These are phyloP conservation scores for Diutina ranongensis DNA, from an alignment of 1,139 yeast species.

Conservation along the genomic window DNA sequence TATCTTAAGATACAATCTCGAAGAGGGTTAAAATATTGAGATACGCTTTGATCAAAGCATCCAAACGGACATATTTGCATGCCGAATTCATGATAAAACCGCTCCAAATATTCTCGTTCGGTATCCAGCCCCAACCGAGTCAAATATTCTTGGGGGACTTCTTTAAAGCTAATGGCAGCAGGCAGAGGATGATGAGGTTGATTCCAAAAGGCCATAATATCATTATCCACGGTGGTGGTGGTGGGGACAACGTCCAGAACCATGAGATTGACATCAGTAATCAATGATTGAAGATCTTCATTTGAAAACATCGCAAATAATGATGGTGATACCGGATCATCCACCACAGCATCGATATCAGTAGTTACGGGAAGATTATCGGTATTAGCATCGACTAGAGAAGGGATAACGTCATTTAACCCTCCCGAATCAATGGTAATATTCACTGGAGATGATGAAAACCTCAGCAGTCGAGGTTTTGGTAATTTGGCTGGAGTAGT, in stretches of 20 bases:
- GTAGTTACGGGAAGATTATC: too few relatives aligned
- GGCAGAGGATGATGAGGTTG: not conserved
- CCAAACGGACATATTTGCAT: conserved; percentile 50
- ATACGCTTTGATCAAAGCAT: conserved; percentile 27
- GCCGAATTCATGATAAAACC: conserved; percentile 50
- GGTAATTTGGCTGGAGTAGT: too few relatives aligned
- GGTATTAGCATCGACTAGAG: too few relatives aligned
- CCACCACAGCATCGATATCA: too few relatives aligned
- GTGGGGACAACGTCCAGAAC: conserved; percentile 2
- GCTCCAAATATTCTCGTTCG: conserved; percentile 37
- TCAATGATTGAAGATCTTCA: not conserved
- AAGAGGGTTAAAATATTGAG: conserved; percentile 40
- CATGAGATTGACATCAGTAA: conserved; percentile 3
- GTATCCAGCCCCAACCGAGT: not conserved
- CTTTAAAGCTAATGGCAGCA: not conserved
- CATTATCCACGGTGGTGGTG: not conserved
- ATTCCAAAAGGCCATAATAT: not conserved
- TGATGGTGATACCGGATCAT: not conserved
- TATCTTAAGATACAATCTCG: conserved; percentile 51
- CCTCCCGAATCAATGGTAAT: too few relatives aligned
- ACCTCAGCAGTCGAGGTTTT: not conserved
- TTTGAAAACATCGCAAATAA: not conserved
- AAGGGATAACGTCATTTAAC: too few relatives aligned
- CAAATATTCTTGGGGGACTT: not conserved
- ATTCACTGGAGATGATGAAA: too few relatives aligned